Conservation (phyloP, 257 asterid genomes). For the Nicotiana noctiflora region DNA sequence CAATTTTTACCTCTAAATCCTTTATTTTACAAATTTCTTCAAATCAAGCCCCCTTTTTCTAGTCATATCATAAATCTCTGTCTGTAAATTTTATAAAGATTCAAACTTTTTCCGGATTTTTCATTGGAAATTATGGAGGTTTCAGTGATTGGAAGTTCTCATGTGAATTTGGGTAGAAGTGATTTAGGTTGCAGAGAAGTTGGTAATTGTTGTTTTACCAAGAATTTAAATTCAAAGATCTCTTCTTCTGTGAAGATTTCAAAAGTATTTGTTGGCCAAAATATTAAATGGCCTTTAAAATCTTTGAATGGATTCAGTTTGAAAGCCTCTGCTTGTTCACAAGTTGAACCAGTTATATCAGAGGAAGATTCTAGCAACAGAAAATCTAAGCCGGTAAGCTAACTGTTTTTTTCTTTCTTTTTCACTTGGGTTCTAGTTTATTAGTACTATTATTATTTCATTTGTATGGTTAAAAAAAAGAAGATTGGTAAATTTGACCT, state of each 20-base stretch:
- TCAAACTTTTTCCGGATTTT: slow-evolving; percentile 13
- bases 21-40: not conserved
- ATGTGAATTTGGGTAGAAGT: slow-evolving; percentile 38
- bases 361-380: slow-evolving; percentile 22
- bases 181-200: slow-evolving; percentile 23
- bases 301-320: slow-evolving; percentile 28
- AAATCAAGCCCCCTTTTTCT: not conserved
- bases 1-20: not conserved
- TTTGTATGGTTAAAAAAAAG: not conserved
- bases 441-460: not conserved
- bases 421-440: not conserved
- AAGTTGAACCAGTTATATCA: slow-evolving; percentile 29
- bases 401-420: not conserved
- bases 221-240: slow-evolving; percentile 34
- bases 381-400: slow-evolving; percentile 32
- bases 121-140: slow-evolving; percentile 43
- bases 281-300: slow-evolving; percentile 31
- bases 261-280: slow-evolving; percentile 25
- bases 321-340: slow-evolving; percentile 37
- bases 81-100: not conserved
- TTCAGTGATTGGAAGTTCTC: slow-evolving; percentile 62
- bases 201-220: slow-evolving; percentile 44
- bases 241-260: slow-evolving; percentile 21
- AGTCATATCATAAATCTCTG: not conserved
- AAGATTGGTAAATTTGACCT: not conserved